Base-by-base conservation (phyloP, 2,329 filamentous ascomycete species). In the Verticillium alfalfae region DNA sequence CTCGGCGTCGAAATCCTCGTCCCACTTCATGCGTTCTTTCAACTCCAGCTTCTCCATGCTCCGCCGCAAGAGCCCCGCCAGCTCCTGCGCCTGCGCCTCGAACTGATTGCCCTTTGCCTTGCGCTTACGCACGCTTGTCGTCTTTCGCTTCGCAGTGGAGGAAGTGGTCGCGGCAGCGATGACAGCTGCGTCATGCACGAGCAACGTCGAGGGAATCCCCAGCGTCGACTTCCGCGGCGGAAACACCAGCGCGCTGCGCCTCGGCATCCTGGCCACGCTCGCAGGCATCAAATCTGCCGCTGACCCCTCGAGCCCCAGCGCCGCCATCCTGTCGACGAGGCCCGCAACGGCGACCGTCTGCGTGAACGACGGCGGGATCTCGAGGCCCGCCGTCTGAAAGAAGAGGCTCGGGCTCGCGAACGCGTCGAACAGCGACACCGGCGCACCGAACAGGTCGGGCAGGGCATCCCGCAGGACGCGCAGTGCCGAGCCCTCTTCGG, bases 331-430 rank as follows among this genome's bases (percentile, higher is more conserved):
- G 54, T 70, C 65, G n/a, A 66, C 1, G 34, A 66, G 34, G 13
- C 61, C 55, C 15, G 63, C 55, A 12, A 66, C 6, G 37, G 68
- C 67, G 22, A 60, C 60, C 1, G 69, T 63, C 45, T 74, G 67
- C 62, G 71, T 66, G 64, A 86, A 85, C 2, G 76, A 75, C 1
- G 72, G 71, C 0, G 83, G 82, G 0, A 81, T 72, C 0, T 73
- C 66, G 5, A 84, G 62, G 0, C 81, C 82, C 0, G 85, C 71
- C 0, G 78, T 81, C 58, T 83, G 82, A 66, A 88, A 88, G 67
- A 88, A 82, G 1, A 88, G 75, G 59, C 77, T 76, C 0, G 86
- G 79, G 62, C 84, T 87, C 5, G 79, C 84, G 69, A 88, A 88
- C 0, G 82, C 72, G 66, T 89, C 86, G 64, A 88, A 87, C 36